Percentiles rank a stretch among this genome's conserved stretches.
Evolutionary conservation across 1,284 basidiomycete species (phyloP).

Genomic region (Pisolithus thermaeus): DNA sequence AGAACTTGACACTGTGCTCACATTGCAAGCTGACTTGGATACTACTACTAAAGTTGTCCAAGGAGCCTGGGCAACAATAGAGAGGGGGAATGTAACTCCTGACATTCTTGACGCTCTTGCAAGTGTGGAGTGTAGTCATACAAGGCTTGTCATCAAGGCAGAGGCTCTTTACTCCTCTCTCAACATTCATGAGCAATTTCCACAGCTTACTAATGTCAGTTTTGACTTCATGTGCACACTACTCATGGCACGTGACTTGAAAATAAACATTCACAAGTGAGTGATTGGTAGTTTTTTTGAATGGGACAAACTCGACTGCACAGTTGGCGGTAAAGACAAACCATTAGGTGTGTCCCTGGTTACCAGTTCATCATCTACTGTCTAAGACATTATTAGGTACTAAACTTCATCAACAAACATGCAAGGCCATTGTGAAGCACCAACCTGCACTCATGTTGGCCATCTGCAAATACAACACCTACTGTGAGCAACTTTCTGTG

Average conservation of each 20-base stretch:
- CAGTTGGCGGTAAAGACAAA: constrained; percentile 25
- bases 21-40: constrained; percentile 31
- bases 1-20: constrained; percentile 32
- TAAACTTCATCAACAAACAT: constrained; percentile 33
- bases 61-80: constrained; percentile 5
- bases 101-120: constrained; percentile 10
- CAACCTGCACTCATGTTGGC: constrained; percentile 27
- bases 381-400: constrained; percentile 22
- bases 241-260: constrained; percentile 30
- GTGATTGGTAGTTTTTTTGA: constrained; percentile 30
- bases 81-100: not conserved
- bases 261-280: constrained; percentile 33
- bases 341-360: constrained; percentile 24
- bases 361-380: constrained; percentile 5
- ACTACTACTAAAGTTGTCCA: constrained; percentile 19
- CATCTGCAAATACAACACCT: constrained; percentile 20
- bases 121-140: constrained; percentile 16
- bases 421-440: constrained; percentile 18
- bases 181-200: constrained; percentile 30
- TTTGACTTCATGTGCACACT: constrained; percentile 31
- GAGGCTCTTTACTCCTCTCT: constrained; percentile 31
- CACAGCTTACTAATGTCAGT: constrained; percentile 24
- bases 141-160: constrained; percentile 14
- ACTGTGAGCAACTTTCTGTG: constrained; percentile 28
- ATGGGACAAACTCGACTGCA: constrained; percentile 33